Percentiles rank a stretch among this genome's conserved stretches.
Evolutionary conservation across 805 yeast genomes (phyloP).

Genomic region (Diddensiella santjacobensis): DNA sequence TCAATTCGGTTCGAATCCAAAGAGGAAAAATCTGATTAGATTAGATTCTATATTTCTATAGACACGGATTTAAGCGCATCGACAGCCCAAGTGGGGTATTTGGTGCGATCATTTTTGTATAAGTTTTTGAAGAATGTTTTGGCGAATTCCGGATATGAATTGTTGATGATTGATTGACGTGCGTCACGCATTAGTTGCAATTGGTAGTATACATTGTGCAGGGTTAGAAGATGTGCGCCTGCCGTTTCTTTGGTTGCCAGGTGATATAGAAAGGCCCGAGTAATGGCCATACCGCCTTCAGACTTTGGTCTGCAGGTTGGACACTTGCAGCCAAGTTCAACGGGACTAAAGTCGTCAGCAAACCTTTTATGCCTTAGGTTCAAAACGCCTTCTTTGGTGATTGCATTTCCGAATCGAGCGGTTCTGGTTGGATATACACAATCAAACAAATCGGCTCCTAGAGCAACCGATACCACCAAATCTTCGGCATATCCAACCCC

Average conservation of each 20-base stretch:
- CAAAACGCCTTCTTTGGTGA: conserved; percentile 37
- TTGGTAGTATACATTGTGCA: conserved; percentile 43
- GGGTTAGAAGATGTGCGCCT: conserved; percentile 42
- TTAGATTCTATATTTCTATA: conserved; percentile 23
- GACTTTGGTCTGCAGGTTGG: conserved; percentile 36
- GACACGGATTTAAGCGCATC: conserved; percentile 38
- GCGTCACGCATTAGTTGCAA: conserved; percentile 40
- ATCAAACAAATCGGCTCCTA: conserved; percentile 46
- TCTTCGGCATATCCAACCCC: conserved; percentile 48
- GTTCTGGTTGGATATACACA: conserved; percentile 46
- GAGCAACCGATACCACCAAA: conserved; percentile 43
- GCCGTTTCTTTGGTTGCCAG: conserved; percentile 41
- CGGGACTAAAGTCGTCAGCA: conserved; percentile 35
- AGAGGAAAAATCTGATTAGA: too few species aligned
- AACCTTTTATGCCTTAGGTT: conserved; percentile 35
- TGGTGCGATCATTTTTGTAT: conserved; percentile 31
- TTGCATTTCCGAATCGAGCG: conserved; percentile 43
- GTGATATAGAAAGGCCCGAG: conserved; percentile 38
- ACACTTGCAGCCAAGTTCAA: conserved; percentile 41
- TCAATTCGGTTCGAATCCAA: too few species aligned
- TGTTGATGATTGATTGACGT: conserved; percentile 38
- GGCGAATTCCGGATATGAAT: conserved; percentile 37
- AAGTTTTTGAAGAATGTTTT: conserved; percentile 33
- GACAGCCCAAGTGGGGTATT: conserved; percentile 42
- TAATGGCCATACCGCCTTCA: conserved; percentile 36